A percentile compares a stretch with the other conserved stretches of the same genome.
These are phyloP conservation scores for Penicillium capsulatum DNA, from an alignment of 2,329 filamentous ascomycete species.

Conservation along the genomic window DNA sequence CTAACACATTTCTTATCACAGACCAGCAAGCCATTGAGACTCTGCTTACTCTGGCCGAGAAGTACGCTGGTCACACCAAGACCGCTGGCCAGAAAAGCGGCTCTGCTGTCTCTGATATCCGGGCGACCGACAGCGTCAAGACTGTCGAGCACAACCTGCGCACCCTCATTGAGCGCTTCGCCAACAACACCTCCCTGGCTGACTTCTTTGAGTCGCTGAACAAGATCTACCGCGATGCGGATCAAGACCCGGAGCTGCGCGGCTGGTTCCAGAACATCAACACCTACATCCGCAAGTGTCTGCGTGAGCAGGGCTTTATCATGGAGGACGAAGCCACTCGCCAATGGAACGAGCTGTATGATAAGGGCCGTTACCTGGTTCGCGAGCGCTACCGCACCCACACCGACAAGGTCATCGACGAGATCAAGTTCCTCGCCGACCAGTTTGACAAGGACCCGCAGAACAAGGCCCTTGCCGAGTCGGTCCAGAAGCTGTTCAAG, in stretches of 20 bases:
- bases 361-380: slow-evolving; percentile 79
- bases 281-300: slow-evolving; percentile 71
- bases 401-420: slow-evolving; percentile 80
- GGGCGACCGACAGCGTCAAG: slow-evolving; percentile 59
- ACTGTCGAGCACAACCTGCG: slow-evolving; percentile 75
- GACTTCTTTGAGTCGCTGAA: slow-evolving; percentile 82
- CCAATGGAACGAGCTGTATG: slow-evolving; percentile 81
- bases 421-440: slow-evolving; percentile 81
- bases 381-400: slow-evolving; percentile 83
- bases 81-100: slow-evolving; percentile 60
- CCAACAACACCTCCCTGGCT: slow-evolving; percentile 85
- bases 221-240: slow-evolving; percentile 79
- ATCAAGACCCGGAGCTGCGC: slow-evolving; percentile 79
- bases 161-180: slow-evolving; percentile 88
- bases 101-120: slow-evolving; percentile 68
- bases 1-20: slow-evolving; percentile 31
- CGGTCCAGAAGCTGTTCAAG: slow-evolving; percentile 78
- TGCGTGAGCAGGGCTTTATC: slow-evolving; percentile 88
- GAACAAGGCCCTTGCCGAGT: slow-evolving; percentile 73
- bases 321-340: slow-evolving; percentile 73
- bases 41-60: slow-evolving; percentile 75
- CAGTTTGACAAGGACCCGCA: slow-evolving; percentile 86
- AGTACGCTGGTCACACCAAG: slow-evolving; percentile 73
- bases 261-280: slow-evolving; percentile 82
- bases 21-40: slow-evolving; percentile 87